Base-by-base conservation (phyloP, 768 basidiomycete genomes). In the Rubroboletus pulcherrimus region DNA sequence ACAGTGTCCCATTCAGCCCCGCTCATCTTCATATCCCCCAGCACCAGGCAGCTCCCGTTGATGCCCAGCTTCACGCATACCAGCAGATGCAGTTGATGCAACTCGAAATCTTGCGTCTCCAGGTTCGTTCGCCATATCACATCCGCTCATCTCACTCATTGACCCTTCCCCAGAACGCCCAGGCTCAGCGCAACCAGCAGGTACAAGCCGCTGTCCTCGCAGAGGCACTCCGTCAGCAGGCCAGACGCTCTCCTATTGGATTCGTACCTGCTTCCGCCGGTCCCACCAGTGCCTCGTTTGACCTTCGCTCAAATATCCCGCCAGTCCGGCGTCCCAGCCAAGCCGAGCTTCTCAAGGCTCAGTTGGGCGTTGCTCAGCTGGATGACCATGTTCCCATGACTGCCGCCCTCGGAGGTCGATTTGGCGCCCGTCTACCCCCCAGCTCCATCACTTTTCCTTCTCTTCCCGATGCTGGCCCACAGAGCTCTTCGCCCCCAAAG, bases 51-150 rank as follows among this genome's bases (percentile, higher is more conserved):
- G 35, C 58, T 11, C 63, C 74, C 43, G 68, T 73, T 33, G 65
- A 83, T 43, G 73, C 76, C 42, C 85, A 85, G 65, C 73, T 78
- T 41, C 84, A 85, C 63, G 81, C 85, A 51, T 75, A 89, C 53
- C 90, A 91, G 41, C 71, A 71, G 51, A 78, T 92, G 80, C 90
- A 93, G 74, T 78, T 92, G 78, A 81, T 92, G 74, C 91, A 93
- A 67, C 76, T 93, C 54, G 91, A 93, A 74, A 80, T 93, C 62
- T 71, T 91, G 68, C 83, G 81, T 67, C 81, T 93, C 58, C 91
- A 92, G 86, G 90, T 86, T 56, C 47, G 79, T 73, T 39, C 17
- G 0, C 17, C 14, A 1, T 40, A 38, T 24, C 24, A 6, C 9
- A 3, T 26, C 21, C 43, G 1, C 21, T 15, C 45, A 2, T 38